Conservation (phyloP, 257 asterid genomes). For the Rehmannia glutinosa region DNA sequence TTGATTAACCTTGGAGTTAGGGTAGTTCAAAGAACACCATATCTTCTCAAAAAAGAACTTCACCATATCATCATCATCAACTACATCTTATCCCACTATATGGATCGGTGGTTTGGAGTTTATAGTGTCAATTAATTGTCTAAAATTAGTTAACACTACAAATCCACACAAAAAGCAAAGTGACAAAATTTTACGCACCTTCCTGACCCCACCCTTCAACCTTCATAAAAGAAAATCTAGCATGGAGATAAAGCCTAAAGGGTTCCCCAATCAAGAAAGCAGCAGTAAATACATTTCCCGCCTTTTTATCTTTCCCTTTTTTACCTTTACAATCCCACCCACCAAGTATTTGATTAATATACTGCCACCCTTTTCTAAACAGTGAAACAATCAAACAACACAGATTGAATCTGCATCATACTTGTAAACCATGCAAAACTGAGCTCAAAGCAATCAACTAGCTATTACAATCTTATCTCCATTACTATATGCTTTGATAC, state of each 20-base stretch:
- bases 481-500: conserved; percentile 16
- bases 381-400: not conserved
- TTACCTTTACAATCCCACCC: conserved; percentile 15
- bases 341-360: not conserved
- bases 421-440: conserved; percentile 1
- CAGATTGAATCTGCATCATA: not conserved
- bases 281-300: conserved; percentile 15
- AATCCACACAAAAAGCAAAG: too few relatives aligned
- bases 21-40: too few relatives aligned
- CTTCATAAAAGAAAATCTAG: too few relatives aligned
- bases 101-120: too few relatives aligned
- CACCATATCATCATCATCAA: too few relatives aligned
- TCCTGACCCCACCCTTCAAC: too few relatives aligned
- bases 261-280: conserved; percentile 22
- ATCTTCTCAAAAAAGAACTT: too few relatives aligned
- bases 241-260: not conserved
- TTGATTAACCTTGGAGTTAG: too few relatives aligned
- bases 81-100: too few relatives aligned
- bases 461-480: conserved; percentile 12
- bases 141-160: too few relatives aligned
- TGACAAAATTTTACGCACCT: too few relatives aligned
- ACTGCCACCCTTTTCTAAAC: not conserved
- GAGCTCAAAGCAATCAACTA: not conserved
- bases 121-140: too few relatives aligned
- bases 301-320: conserved; percentile 15